phyloP scores from a whole-genome alignment of 345 rosid species.

The Garcia nutans region DNA sequence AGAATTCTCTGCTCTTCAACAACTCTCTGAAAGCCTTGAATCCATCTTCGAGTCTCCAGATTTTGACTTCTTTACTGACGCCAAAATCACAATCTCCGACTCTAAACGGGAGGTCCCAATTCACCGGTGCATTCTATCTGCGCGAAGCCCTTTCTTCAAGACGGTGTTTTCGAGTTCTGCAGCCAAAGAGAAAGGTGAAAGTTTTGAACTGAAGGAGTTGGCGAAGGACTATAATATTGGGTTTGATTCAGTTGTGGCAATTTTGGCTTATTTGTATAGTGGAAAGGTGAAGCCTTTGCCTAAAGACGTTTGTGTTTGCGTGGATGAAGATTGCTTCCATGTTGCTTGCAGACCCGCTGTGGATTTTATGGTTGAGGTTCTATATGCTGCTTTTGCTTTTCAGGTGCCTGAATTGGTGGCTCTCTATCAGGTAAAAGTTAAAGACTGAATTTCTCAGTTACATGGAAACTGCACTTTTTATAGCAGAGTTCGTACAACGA shows the following conservation, averaged over 20 bases:
- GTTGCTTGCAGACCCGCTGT: conserved; percentile 67
- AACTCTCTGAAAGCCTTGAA: conserved; percentile 56
- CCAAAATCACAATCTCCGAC: conserved; percentile 46
- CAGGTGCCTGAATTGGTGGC: conserved; percentile 57
- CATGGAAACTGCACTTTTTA: background rate
- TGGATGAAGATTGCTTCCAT: conserved; percentile 68
- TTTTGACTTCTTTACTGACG: conserved; percentile 59
- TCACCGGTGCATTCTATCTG: conserved; percentile 79
- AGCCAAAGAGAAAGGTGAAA: conserved; percentile 31
- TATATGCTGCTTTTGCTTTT: conserved; percentile 68
- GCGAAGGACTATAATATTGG: conserved; percentile 54
- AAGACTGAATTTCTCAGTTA: background rate
- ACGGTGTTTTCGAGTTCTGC: conserved; percentile 36
- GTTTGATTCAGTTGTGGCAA: conserved; percentile 50
- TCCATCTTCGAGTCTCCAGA: conserved; percentile 51
- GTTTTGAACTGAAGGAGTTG: conserved; percentile 58
- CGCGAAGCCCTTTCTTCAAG: conserved; percentile 59
- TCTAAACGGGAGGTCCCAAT: conserved; percentile 52
- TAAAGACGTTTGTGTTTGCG: conserved; percentile 49
- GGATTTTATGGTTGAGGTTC: conserved; percentile 63
- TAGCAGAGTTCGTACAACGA: background rate
- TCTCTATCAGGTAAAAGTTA: conserved; percentile 56
- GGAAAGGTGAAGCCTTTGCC: conserved; percentile 64
- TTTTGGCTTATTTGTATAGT: conserved; percentile 60
- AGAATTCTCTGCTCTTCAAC: conserved; percentile 45